Evolutionary conservation across 2,329 filamentous ascomycete genomes (phyloP), one percentile per base, ranked within the genome.

Genomic region (Aspergillus fructus): DNA sequence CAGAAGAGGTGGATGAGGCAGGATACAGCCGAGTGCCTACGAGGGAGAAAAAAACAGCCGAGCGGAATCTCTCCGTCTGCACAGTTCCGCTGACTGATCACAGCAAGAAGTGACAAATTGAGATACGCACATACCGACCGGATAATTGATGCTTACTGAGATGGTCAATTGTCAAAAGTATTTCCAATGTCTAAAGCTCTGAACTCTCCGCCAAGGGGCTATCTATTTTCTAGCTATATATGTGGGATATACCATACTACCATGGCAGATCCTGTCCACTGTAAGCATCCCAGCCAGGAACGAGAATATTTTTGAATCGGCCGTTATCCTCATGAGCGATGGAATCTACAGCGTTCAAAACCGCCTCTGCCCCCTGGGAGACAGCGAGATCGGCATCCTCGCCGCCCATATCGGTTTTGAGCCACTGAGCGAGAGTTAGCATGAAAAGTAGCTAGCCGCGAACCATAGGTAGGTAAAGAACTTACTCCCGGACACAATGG

Each of bases 241-340:
- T 19, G 17, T 42, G n/a, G 19, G 19, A n/a, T 42, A 21, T 17
- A 13, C 12, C 8, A 8, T 21, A 9, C 8, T n/a, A 42, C 73
- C 71, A 75, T 5, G 67, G 66, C 3, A 70, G 17, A 42, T 70
- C 68, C 41, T 62, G 56, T 9, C 75, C 75, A 63, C 71, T 64
- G 60, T 77, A 77, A 39, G 65, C 60, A 58, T 75, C 68, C 69
- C 71, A 76, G 1, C 75, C 76, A 1, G 71, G 64, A 3, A 77
- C 70, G 55, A 66, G 64, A 24, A 79, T 72, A 43, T 76, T 76
- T 6, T 72, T 27, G 43, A 83, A 87, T 59, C 78, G 83, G 12
- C 79, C 80, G 60, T 73, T 78, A 30, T 74, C 71, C 50, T 73
- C 69, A 4, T 74, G 71, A 0, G 69, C 75, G 8, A 72, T 61